Base-by-base conservation (phyloP, 192 early-diverging fungal genomes). In the Rhizophagus sp. region DNA sequence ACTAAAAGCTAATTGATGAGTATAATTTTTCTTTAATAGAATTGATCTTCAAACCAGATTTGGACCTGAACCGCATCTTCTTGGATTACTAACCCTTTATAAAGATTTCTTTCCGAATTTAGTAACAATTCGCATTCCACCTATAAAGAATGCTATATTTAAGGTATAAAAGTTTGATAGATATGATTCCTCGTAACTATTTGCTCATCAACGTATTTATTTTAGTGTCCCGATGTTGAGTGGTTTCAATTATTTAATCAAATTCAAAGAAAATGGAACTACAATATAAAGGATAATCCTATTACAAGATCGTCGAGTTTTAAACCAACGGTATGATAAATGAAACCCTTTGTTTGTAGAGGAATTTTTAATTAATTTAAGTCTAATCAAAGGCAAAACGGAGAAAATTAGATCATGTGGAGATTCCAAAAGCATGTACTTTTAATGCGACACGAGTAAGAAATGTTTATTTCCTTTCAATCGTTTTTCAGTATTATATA, bases 71-170 rank as follows among this genome's bases (percentile, higher is more conserved):
- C 82, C 81, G 7, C 68, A 83, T 1, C 72, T 91, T 27, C 65
- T 80, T 44, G 88, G 84, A 62, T 78, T 91, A 52, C 74, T 88
- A 62, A 82, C 81, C n/a, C 73, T 87, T 12, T 91, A 85, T 72
- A 84, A 87, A 50, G 75, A 82, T 36, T 91, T 88, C 68, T 80
- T 79, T 72, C 87, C 87, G 11, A 81, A 84, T 24, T 62, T 88
- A 30, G 83, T 86, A 10, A 66, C 87, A 75, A 81, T 83, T 25
- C 71, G 63, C 1, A 73, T 86, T 69, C 64, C 78, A 3, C 22
- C 79, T 11, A 70, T 82, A 12, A 80, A 69, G 9, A 79, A 81
- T 61, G 74, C 68, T 12, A 86, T 86, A 3, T 89, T 88, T 64
- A 85, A 85, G 57, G 75, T 76, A 64, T 2, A 13, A 65, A 62